Evolutionary conservation across 2,329 filamentous ascomycete species (phyloP).

Genomic region (Clonostachys byssicola): DNA sequence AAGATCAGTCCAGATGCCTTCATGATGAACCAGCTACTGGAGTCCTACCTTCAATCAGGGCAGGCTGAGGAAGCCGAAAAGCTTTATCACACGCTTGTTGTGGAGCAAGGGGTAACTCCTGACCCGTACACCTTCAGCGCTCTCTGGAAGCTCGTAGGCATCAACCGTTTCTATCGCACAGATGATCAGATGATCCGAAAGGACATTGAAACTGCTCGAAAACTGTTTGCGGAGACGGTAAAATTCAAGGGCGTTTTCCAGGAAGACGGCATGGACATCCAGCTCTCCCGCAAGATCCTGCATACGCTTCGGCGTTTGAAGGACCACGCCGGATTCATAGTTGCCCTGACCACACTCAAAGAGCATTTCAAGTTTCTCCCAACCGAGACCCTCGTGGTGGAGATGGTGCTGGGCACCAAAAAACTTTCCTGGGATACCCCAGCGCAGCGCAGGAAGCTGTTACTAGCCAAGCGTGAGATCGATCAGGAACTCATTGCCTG

Average conservation of each 20-base stretch:
- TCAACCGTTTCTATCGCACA: slow-evolving; percentile 41
- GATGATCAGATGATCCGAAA: slow-evolving; percentile 15
- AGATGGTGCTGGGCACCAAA: slow-evolving; percentile 38
- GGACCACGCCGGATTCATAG: slow-evolving; percentile 38
- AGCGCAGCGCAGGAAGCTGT: slow-evolving; percentile 30
- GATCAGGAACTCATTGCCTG: slow-evolving; percentile 27
- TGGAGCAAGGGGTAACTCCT: slow-evolving; percentile 44
- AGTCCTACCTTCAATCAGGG: slow-evolving; percentile 58
- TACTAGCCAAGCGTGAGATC: slow-evolving; percentile 34
- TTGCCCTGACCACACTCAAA: slow-evolving; percentile 37
- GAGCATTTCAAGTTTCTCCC: slow-evolving; percentile 37
- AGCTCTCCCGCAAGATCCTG: slow-evolving; percentile 43
- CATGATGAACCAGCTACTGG: slow-evolving; percentile 76
- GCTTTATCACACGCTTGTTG: slow-evolving; percentile 51
- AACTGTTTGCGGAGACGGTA: slow-evolving; percentile 43
- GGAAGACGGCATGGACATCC: slow-evolving; percentile 34
- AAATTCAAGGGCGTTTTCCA: slow-evolving; percentile 40
- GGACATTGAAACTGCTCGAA: slow-evolving; percentile 28
- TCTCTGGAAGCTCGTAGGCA: slow-evolving; percentile 57
- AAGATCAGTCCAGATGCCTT: slow-evolving; percentile 66
- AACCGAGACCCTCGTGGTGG: slow-evolving; percentile 39
- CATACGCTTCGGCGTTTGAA: slow-evolving; percentile 43
- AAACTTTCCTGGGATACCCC: slow-evolving; percentile 37
- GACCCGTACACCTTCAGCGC: slow-evolving; percentile 67
- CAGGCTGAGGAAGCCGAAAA: slow-evolving; percentile 47